A percentile compares a stretch with the other conserved stretches of the same genome.
phyloP scores from a whole-genome alignment of 202 grass and related monocot species.

The Brachypodium distachyon region DNA sequence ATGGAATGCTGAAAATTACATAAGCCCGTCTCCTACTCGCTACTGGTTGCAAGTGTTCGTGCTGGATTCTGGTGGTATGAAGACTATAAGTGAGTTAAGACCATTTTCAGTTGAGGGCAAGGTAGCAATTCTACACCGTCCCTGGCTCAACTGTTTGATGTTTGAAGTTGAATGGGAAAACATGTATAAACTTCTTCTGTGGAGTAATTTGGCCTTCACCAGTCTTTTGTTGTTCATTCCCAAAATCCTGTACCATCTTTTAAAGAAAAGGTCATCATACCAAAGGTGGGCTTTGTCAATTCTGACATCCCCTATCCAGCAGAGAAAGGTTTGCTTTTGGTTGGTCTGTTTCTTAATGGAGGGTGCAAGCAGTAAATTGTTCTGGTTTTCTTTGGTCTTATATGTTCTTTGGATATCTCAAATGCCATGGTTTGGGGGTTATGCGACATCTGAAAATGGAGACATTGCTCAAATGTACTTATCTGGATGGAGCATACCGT shows the following conservation, averaged over 20 bases:
- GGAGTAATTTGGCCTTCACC: conserved; percentile 56
- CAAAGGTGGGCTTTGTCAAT: conserved; percentile 39
- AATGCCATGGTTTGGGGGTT: conserved; percentile 89
- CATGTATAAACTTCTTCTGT: conserved; percentile 59
- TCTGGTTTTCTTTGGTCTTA: conserved; percentile 52
- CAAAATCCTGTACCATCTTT: conserved; percentile 48
- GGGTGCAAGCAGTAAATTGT: conserved; percentile 51
- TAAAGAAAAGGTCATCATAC: conserved; percentile 31
- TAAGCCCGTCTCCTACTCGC: conserved; percentile 49
- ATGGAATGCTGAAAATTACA: conserved; percentile 90
- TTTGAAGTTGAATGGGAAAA: conserved; percentile 79
- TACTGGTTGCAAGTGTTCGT: conserved; percentile 72
- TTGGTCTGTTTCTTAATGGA: conserved; percentile 58
- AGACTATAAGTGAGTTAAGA: conserved; percentile 37
- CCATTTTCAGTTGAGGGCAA: conserved; percentile 79
- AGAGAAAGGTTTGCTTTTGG: conserved; percentile 38
- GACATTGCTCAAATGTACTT: conserved; percentile 66
- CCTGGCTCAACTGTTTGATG: conserved; percentile 47
- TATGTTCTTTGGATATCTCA: conserved; percentile 60
- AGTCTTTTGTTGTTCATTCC: conserved; percentile 33
- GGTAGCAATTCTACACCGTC: conserved; percentile 11
- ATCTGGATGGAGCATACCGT: conserved; percentile 64
- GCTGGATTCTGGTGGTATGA: conserved; percentile 46
- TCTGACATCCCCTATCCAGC: conserved; percentile 26
- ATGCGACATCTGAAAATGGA: conserved; percentile 60